Evolutionary conservation across 2,329 filamentous ascomycete genomes (phyloP), one percentile per base, ranked within the genome.

Genomic region (Trichoderma arundinaceum): DNA sequence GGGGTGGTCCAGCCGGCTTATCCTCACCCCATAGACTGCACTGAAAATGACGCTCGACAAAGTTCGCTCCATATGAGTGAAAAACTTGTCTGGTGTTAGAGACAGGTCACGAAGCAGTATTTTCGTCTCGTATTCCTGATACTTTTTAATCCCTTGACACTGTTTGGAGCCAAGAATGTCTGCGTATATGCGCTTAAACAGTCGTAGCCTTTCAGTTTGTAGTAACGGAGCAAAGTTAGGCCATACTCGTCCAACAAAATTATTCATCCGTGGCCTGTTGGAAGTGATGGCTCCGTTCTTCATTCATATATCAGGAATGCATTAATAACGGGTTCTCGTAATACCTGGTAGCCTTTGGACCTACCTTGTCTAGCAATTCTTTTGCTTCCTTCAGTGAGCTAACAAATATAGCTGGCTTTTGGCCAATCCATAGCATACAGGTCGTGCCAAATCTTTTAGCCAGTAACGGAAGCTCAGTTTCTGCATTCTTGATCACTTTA

Each of bases 31-130:
- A 15, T 66, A 64, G 6, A 57, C 56, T 13, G 41, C 65, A 17
- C 60, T 64, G 46, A 68, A 66, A 22, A 64, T 61, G 35, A 65
- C 53, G 17, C 64, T 66, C 22, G 48, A 48, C 0, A 64, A 39
- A 33, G 56, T 62, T 7, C 60, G 54, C 4, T 33, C n/a, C 10
- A 15, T 13, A 19, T 61, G 53, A 9, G 22, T 7, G 8, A 22
- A 10, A 4, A 44, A 48, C 1, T 46, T 49, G 2, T 22, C 49
- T 9, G 60, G 60, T 1, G 10, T 2, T 12, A 17, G 22, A 17
- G 22, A 22, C 17, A 35, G 13, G 52, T n/a, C 3, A 38, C 48
- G 35, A 19, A 7, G n/a, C 17, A 63, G 39, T 39, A 63, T 28
- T 15, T 3, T 63, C 4, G 39, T 9, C 32, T 63, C 60, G 39